A percentile compares a stretch with the other conserved stretches of the same genome.
Conservation (phyloP, 176 grass and related monocot genomes). For the Triticum timopheevii region DNA sequence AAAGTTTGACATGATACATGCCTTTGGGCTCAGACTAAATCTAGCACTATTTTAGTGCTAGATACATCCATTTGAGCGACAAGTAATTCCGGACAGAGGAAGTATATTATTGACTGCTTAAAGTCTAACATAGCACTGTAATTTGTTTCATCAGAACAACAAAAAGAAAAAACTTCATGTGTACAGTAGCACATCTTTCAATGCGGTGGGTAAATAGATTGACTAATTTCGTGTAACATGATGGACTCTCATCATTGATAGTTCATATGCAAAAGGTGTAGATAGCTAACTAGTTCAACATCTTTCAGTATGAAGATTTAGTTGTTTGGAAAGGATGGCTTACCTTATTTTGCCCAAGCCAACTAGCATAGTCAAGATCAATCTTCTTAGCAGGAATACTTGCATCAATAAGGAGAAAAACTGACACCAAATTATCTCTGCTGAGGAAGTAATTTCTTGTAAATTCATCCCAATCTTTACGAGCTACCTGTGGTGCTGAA, state of each 20-base stretch:
- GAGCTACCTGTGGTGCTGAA: conserved; percentile 75
- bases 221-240: neutral
- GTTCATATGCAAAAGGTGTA: neutral
- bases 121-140: conserved; percentile 14
- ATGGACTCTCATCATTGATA: neutral
- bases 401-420: conserved; percentile 96
- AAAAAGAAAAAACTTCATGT: neutral
- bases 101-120: neutral
- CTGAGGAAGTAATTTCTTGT: conserved; percentile 88
- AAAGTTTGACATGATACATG: neutral
- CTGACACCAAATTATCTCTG: conserved; percentile 73
- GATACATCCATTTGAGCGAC: too few species aligned
- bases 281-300: neutral
- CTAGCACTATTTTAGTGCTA: too few species aligned
- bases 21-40: neutral
- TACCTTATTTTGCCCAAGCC: conserved; percentile 96
- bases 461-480: conserved; percentile 83
- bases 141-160: conserved; percentile 8
- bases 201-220: neutral
- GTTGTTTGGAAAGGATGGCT: conserved; percentile 15
- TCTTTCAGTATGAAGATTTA: neutral
- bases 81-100: too few species aligned
- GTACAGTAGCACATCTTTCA: conserved; percentile 14
- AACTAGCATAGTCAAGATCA: conserved; percentile 98
- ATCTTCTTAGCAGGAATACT: conserved; percentile 98